Base-by-base conservation (phyloP, 179 eudicot species). In the Spinacia oleracea region DNA sequence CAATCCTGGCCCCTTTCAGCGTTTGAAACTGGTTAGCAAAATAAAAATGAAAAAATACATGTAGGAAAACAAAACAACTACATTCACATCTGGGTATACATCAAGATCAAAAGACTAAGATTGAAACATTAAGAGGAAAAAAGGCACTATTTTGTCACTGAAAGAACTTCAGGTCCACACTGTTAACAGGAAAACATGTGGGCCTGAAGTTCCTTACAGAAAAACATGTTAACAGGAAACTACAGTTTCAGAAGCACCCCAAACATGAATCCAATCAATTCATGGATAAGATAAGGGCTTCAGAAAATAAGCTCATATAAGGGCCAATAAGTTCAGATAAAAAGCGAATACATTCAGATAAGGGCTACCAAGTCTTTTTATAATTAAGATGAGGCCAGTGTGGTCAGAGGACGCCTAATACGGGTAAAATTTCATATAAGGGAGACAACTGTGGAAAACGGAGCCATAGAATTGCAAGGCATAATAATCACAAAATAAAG, bases 141-240 rank as follows among this genome's bases (percentile, higher is more conserved):
- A 10, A 11, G 5, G 29, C 16, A 25, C 9, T 2, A 10, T 31
- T 29, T 31, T 2, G 40, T 8, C 42, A 15, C 42, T 18, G 21
- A 18, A 63, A 64, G 69, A 64, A 14, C 43, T 32, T 31, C 38
- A 23, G 34, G n/a, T 45, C 20, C 15, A 25, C 9, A n/a, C n/a
- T n/a, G n/a, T n/a, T n/a, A n/a, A n/a, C n/a, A 71, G 53, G 25
- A 70, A 70, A 70, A 42, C 53, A 40, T 45, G 58, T 4, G 48
- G n/a, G n/a, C n/a, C n/a, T 46, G 32, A 14, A 45, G n/a, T 29
- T 7, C 25, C 70, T 66, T 6, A 20, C 46, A 38, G 27, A 66
- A 35, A 51, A 6, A 20, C 4, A 51, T 15, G 23, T 5, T 51
- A 21, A 15, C 20, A 5, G 20, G 56, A 16, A 16, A 16, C 18